phyloP scores from a whole-genome alignment of 495 filamentous ascomycete genomes.

The Tuber microsphaerosporum region DNA sequence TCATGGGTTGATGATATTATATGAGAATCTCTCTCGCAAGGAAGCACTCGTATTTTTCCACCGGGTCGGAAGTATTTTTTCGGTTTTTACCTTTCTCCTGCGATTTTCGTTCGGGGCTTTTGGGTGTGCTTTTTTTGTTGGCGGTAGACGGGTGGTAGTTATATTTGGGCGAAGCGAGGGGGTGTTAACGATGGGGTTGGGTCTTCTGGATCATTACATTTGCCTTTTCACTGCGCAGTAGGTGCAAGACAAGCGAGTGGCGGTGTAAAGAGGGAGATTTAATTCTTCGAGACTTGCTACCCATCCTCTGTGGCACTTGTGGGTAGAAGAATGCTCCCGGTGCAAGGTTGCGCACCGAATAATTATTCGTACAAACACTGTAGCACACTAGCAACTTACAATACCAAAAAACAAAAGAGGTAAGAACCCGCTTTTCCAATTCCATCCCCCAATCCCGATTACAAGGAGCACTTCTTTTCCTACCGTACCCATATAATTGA shows the following conservation, averaged over 20 bases:
- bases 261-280: background rate
- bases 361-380: background rate
- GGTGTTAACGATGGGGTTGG: background rate
- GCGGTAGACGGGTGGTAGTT: background rate
- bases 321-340: background rate
- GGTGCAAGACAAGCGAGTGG: background rate
- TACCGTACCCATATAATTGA: background rate
- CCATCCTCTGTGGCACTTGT: background rate
- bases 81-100: no score
- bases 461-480: background rate
- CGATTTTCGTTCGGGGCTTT: no score
- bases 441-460: background rate
- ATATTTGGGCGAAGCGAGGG: no score
- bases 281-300: background rate
- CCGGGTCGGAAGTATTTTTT: no score
- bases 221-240: background rate
- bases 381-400: no score
- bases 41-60: no score
- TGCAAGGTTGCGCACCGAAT: background rate
- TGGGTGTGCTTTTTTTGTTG: background rate
- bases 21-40: no score
- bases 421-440: background rate
- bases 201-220: background rate
- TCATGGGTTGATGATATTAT: no score
- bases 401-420: background rate